Evolutionary conservation across 345 rosid genomes (phyloP), one percentile per base, ranked within the genome.

Genomic region (Schrenkiella parvula): DNA sequence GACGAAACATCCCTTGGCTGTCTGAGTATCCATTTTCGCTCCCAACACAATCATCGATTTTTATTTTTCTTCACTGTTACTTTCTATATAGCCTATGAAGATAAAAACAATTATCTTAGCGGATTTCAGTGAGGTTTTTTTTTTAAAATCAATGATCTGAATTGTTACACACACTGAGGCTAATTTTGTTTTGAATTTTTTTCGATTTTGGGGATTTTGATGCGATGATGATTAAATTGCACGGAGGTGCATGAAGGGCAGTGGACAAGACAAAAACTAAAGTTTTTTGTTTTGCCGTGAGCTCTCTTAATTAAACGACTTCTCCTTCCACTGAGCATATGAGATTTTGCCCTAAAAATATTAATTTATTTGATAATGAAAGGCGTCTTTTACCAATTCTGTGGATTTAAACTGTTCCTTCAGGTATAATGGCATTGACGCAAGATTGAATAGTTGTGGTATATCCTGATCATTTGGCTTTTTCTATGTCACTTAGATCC

Each of bases 1-100:
- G 99, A 95, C 78, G 96, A 95, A 64, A 80, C 47, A 87, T 79
- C 98, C 99, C 99, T 95, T 91, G 96, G 99, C 99, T 95, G 98
- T 91, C 98, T 95, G 98, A 95, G 98, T 90, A 84, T 68, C 42
- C 68, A 28, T 67, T 57, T 38, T 23, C n/a, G 4, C 63, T n/a
- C n/a, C n/a, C 15, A 31, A 26, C 14, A 7, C 6, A 0, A 32
- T 12, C 19, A 8, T 12, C 0, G 1, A 4, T 9, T 22, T 14
- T 1, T 18, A 6, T 11, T 46, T 9, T 12, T 41, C 0, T 26
- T 28, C 1, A 14, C n/a, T n/a, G n/a, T n/a, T 48, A 85, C 3
- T 15, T 19, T 47, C 1, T 50, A 5, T 22, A 50, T 9, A 19
- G 98, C 96, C 81, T n/a, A 80, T 91, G 98, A 93, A 82, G 98